Evolutionary conservation across 148 eudicot genomes (phyloP).

Genomic region (Nepenthes mirabilis): DNA sequence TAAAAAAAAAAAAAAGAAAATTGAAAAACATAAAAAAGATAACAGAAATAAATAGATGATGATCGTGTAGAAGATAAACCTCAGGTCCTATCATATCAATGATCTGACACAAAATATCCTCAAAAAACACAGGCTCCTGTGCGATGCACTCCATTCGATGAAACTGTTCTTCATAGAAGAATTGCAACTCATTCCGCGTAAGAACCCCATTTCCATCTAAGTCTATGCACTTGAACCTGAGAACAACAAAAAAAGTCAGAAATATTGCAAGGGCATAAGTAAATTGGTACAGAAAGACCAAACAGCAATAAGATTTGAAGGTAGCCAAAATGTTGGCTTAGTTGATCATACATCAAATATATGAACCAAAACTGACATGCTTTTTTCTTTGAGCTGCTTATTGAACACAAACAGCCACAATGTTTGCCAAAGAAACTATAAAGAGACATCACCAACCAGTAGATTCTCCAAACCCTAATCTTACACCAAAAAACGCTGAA

Average conservation of each 20-base stretch:
- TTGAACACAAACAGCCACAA: no score
- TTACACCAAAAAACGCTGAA: no score
- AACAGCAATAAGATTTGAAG: neutral
- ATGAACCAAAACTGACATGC: neutral
- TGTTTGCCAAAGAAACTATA: no score
- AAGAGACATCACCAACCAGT: no score
- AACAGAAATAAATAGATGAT: slow-evolving; percentile 2
- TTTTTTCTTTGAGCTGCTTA: no score
- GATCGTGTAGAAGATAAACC: slow-evolving; percentile 27
- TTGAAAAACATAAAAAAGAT: neutral
- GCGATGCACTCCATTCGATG: slow-evolving; percentile 99
- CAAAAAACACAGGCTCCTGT: slow-evolving; percentile 95
- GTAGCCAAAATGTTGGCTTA: neutral
- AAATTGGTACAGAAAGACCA: neutral
- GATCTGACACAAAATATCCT: slow-evolving; percentile 94
- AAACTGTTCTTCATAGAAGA: slow-evolving; percentile 94
- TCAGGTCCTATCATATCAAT: slow-evolving; percentile 90
- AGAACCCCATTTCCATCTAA: slow-evolving; percentile 83
- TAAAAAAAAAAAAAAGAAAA: neutral
- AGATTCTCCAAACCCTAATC: no score
- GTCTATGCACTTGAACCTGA: slow-evolving; percentile 97
- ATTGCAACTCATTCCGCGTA: slow-evolving; percentile 90
- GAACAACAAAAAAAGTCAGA: neutral
- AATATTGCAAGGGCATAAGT: neutral
- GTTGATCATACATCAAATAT: neutral